Base-by-base conservation (phyloP, 768 basidiomycete species). In the Tephrocybe sp. region DNA sequence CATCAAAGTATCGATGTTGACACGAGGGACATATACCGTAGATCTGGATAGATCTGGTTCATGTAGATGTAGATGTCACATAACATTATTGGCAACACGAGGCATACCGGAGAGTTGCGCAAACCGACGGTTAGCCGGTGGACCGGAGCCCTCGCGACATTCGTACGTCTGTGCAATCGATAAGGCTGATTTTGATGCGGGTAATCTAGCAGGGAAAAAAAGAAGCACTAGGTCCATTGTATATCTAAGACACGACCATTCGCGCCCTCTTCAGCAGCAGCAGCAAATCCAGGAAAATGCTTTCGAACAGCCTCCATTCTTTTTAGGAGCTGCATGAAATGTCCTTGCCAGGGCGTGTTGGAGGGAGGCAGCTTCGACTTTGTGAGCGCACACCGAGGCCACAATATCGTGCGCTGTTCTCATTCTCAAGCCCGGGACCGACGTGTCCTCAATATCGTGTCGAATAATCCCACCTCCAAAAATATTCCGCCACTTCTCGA, bases 381-480 rank as follows among this genome's bases (percentile, higher is more conserved):
- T 34, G 4, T 34, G 32, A 16, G 32, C 13, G 4, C 4, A 34
- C 32, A 34, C 4, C 13, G 16, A 34, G 3, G 32, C 32, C 32
- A 34, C 32, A 34, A 34, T 34, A 34, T 34, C 32, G 13, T 16
- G 32, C 9, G 32, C 32, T 4, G 32, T 34, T n/a, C n/a, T n/a
- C n/a, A n/a, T n/a, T n/a, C n/a, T n/a, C 32, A 34, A 16, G 13
- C 13, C 12, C 32, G 32, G 32, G 32, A 12, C 16, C 12, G 32
- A 16, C 4, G 32, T 16, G 32, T 34, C 32, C 12, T 16, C 16
- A 34, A 34, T 16, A 16, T 16, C 18, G 28, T 16, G 28, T 16
- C 47, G 47, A 31, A 24, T 5, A 13, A 49, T 49, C 30, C 47
- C 47, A 16, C 30, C 12, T 12, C 32, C 39, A 11, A 15, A 41